These are phyloP conservation scores for Medicago arabica DNA, from an alignment of 306 rosid species.

Conservation along the genomic window DNA sequence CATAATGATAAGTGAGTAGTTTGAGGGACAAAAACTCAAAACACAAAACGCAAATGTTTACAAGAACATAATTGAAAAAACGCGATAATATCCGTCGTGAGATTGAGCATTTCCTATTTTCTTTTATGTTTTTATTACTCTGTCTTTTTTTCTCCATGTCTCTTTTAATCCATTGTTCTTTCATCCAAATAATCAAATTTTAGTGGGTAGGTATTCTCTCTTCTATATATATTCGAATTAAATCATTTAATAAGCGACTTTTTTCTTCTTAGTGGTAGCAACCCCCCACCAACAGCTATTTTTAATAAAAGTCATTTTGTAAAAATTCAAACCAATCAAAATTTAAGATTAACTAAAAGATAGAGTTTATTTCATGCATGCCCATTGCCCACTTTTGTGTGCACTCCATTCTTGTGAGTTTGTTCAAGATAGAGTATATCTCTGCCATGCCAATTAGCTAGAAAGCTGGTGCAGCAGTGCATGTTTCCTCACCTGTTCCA, in stretches of 20 bases:
- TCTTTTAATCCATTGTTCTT: background rate
- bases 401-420: background rate
- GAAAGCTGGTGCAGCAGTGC: background rate
- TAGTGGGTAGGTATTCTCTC: background rate
- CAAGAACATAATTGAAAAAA: no score
- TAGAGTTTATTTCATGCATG: no score
- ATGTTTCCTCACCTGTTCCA: conserved; percentile 5
- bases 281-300: conserved; percentile 45
- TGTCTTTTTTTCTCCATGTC: background rate
- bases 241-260: background rate
- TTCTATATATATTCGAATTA: background rate
- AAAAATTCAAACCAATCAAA: no score
- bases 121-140: background rate
- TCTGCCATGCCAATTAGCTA: background rate
- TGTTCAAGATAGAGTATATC: background rate
- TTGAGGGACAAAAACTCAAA: no score
- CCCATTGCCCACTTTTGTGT: no score
- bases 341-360: no score
- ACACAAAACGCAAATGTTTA: no score
- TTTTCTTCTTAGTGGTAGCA: conserved; percentile 9
- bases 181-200: background rate
- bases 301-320: no score
- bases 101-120: no score
- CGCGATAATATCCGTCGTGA: no score
- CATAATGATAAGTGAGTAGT: no score